phyloP scores from a whole-genome alignment of 805 yeast species.

The Lachancea lanzarotensis region DNA sequence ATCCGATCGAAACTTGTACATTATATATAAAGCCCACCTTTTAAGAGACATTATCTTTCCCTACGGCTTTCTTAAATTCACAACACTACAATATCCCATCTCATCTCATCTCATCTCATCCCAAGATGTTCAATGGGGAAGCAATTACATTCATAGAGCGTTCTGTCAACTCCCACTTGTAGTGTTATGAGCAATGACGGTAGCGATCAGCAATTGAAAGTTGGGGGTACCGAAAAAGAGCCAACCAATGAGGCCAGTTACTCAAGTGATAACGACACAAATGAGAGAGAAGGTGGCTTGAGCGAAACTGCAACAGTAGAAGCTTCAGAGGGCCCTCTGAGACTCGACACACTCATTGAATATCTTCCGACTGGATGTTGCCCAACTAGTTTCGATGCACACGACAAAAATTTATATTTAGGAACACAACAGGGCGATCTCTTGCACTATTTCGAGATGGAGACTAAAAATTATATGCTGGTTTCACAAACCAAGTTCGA shows the following conservation, averaged over 20 bases:
- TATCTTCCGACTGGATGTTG: conserved; percentile 21
- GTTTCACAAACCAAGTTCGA: conserved; percentile 28
- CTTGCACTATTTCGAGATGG: conserved; percentile 31
- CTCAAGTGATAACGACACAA: background rate
- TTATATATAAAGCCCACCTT: background rate
- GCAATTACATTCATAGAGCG: background rate
- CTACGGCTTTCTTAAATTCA: background rate
- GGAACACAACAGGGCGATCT: conserved; percentile 30
- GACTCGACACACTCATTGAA: conserved; percentile 19
- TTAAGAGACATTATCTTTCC: background rate
- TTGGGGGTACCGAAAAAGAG: background rate
- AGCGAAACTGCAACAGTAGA: background rate
- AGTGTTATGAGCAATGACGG: conserved; percentile 3
- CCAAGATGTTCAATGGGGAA: background rate
- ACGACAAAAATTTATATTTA: conserved; percentile 28
- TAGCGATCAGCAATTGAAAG: background rate
- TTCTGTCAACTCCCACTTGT: background rate
- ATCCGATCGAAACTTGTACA: conserved; percentile 3
- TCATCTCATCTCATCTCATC: background rate
- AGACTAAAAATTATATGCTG: conserved; percentile 25
- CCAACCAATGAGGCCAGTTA: background rate
- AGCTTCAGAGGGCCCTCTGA: conserved; percentile 18
- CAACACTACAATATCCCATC: too few relatives aligned
- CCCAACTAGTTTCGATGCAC: conserved; percentile 24
- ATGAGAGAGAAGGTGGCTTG: background rate